Evolutionary conservation across 805 yeast species (phyloP).

Genomic region (Candida suzukii): DNA sequence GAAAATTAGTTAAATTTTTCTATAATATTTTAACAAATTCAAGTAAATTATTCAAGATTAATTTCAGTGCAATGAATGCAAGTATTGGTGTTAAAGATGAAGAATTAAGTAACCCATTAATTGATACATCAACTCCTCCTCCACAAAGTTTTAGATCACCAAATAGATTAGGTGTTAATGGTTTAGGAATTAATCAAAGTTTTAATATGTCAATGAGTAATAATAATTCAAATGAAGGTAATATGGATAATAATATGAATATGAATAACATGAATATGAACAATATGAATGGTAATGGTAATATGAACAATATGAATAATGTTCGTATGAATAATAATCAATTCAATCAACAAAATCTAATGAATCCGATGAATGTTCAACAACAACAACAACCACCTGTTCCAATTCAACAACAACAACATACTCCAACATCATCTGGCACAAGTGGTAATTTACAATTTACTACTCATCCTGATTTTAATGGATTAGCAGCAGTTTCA

Average conservation of each 20-base stretch:
- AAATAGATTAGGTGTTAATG: slow-evolving; percentile 1
- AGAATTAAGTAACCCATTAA: background rate
- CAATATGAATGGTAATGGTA: too few species aligned
- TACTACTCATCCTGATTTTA: background rate
- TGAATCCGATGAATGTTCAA: too few species aligned
- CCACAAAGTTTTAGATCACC: slow-evolving; percentile 5
- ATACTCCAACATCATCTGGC: background rate
- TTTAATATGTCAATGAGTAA: too few species aligned
- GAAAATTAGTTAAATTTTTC: slow-evolving; percentile 33
- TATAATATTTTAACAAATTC: slow-evolving; percentile 28
- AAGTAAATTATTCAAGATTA: slow-evolving; percentile 25
- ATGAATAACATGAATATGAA: too few species aligned
- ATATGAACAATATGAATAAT: too few species aligned
- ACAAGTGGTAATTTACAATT: background rate
- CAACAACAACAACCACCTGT: too few species aligned
- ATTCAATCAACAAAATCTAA: too few species aligned
- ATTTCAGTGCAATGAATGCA: slow-evolving; percentile 21
- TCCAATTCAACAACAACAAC: background rate
- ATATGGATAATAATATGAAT: too few species aligned
- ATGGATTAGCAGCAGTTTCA: background rate
- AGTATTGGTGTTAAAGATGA: slow-evolving; percentile 5
- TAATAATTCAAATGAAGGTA: too few species aligned
- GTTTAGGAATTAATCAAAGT: too few species aligned
- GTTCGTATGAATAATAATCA: too few species aligned
- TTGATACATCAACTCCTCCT: slow-evolving; percentile 1